These are phyloP conservation scores for Backusella mclennaniae DNA, from an alignment of 192 early-diverging fungal genomes.

Conservation along the genomic window DNA sequence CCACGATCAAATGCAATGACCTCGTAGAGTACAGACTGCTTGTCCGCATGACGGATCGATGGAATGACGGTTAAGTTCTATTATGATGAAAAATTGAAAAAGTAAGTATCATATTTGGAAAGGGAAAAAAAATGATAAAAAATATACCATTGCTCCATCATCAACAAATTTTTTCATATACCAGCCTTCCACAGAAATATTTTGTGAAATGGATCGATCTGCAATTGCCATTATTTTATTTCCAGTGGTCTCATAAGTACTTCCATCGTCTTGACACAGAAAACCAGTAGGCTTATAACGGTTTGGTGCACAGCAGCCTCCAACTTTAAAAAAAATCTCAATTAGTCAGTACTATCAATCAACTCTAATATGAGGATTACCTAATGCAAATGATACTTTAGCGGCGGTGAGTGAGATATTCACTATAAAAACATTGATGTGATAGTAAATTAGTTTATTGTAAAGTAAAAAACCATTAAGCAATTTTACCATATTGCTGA, in stretches of 20 bases:
- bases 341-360: background rate
- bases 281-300: constrained; percentile 19
- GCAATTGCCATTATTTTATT: constrained; percentile 21
- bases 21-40: constrained; percentile 21
- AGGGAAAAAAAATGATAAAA: background rate
- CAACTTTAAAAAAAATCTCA: constrained; percentile 14
- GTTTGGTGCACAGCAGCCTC: constrained; percentile 35
- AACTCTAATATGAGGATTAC: background rate
- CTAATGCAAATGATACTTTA: constrained; percentile 20
- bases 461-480: background rate
- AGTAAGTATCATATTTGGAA: background rate
- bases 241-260: constrained; percentile 11
- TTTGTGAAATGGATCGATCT: constrained; percentile 26
- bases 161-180: constrained; percentile 35
- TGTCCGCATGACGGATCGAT: constrained; percentile 21
- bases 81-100: background rate
- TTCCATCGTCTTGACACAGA: constrained; percentile 27
- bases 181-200: constrained; percentile 19
- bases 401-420: constrained; percentile 16
- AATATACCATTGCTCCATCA: constrained; percentile 27
- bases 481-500: constrained; percentile 19
- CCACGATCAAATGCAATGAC: constrained; percentile 22
- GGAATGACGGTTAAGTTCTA: constrained; percentile 36
- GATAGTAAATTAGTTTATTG: background rate
- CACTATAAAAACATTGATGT: background rate